phyloP scores from a whole-genome alignment of 768 basidiomycete genomes.

The Phaffia tasmanica region DNA sequence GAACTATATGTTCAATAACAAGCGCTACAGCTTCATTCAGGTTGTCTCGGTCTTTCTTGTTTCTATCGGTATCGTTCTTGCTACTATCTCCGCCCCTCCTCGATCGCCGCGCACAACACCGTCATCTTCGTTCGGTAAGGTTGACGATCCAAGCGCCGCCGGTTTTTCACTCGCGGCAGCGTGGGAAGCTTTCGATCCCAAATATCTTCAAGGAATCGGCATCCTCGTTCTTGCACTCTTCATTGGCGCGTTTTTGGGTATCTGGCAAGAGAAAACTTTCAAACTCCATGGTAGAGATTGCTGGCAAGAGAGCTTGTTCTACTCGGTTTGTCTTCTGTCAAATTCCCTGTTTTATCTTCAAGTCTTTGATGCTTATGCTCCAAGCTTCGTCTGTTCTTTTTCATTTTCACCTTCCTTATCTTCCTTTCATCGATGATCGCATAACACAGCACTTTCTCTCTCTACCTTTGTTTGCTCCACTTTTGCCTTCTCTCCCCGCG shows the following conservation, averaged over 20 bases:
- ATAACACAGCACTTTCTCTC: conserved; percentile 58
- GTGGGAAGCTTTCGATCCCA: conserved; percentile 31
- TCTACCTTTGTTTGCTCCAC: conserved; percentile 57
- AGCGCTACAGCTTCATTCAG: conserved; percentile 50
- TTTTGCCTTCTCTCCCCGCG: conserved; percentile 43
- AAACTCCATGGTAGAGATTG: conserved; percentile 54
- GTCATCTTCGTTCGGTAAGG: conserved; percentile 22
- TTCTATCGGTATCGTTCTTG: conserved; percentile 57
- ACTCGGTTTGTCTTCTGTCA: conserved; percentile 48
- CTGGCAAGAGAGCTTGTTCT: conserved; percentile 77
- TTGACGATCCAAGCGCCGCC: not conserved
- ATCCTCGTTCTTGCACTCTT: conserved; percentile 59
- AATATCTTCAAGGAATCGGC: conserved; percentile 54
- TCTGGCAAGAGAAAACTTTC: conserved; percentile 68
- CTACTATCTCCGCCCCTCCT: conserved; percentile 51
- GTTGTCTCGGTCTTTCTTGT: conserved; percentile 56
- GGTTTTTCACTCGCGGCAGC: conserved; percentile 35
- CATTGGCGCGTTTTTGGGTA: conserved; percentile 56
- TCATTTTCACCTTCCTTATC: not conserved
- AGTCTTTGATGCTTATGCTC: not conserved
- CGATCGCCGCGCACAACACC: conserved; percentile 24
- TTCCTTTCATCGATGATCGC: not conserved
- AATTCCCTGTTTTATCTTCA: not conserved
- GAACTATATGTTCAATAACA: conserved; percentile 45
- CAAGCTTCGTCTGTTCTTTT: conserved; percentile 1